Percentiles rank a stretch among this genome's conserved stretches.
These are phyloP conservation scores for Quercus agrifolia DNA, from an alignment of 306 rosid genomes.

Conservation along the genomic window DNA sequence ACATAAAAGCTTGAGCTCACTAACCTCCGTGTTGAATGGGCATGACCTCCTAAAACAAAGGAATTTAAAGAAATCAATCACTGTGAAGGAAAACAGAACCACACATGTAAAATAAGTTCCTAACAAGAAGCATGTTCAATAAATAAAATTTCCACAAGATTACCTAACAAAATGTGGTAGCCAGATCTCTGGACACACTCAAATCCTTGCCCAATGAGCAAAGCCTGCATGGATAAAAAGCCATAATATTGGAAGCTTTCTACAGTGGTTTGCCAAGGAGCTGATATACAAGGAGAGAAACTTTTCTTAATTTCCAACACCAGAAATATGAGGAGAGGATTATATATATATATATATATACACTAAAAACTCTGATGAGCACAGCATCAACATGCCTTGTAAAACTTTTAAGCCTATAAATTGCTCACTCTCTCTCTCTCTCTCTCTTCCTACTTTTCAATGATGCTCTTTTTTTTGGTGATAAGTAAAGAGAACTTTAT, in stretches of 20 bases:
- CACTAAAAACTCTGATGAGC: neutral
- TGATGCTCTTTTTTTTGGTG: no score
- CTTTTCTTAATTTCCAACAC: neutral
- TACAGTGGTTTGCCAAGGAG: neutral
- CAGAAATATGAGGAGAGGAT: neutral
- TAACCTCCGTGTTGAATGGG: constrained; percentile 19
- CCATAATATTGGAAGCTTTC: neutral
- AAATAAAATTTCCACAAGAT: neutral
- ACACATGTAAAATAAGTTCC: neutral
- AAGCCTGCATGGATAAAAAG: constrained; percentile 9
- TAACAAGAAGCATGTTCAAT: neutral
- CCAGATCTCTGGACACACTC: constrained; percentile 20
- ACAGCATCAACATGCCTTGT: neutral
- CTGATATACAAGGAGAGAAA: neutral
- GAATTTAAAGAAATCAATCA: neutral
- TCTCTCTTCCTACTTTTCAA: no score
- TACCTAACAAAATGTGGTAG: constrained; percentile 22
- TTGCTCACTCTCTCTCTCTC: neutral
- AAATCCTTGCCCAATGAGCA: constrained; percentile 18
- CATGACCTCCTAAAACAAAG: constrained; percentile 22
- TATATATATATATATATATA: no score
- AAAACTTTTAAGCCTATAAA: neutral
- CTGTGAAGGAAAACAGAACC: neutral
- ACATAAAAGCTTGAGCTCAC: constrained; percentile 9
- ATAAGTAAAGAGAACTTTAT: no score